Evolutionary conservation across 768 basidiomycete genomes (phyloP), one percentile per base, ranked within the genome.

Genomic region (Termitomyces sp.): DNA sequence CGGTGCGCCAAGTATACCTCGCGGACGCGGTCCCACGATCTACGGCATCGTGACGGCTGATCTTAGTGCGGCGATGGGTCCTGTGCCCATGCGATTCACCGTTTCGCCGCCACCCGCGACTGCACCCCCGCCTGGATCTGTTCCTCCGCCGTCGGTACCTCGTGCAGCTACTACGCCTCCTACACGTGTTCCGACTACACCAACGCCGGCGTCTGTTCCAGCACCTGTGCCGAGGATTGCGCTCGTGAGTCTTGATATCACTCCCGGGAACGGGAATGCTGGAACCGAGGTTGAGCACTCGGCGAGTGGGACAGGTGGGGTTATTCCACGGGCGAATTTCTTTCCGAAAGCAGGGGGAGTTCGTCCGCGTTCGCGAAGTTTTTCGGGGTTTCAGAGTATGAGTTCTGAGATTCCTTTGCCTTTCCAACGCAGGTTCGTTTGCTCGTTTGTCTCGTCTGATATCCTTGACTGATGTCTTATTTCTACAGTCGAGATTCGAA

Each of bases 351-450:
- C 76, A 9, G 76, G 79, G 7, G 77, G 77, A 3, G 66, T 76
- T 9, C 75, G 91, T 6, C 92, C 91, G 5, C 72, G 90, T 54
- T 91, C 89, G 22, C 75, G 89, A 66, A 92, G 90, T 63, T 93
- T 93, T 68, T 92, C 90, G 9, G 88, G 84, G 3, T 88, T 91
- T 71, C 82, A 84, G 55, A 75, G 79, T 4, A 66, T 71, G 5
- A 66, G 58, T 7, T 57, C 70, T 4, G 76, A 80, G 56, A 67
- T 73, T 1, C 63, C 70, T 16, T 46, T 70, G 39, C 72, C 75
- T 15, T 39, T 74, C 8, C 70, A 71, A 48, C 63, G 52, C 55
- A 76, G 75, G 77, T 78, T 57, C 52, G 68, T 57, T 59, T n/a
- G 63, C 5, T 40, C 22, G 52, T 48, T 46, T 45, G 39, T 46